Evolutionary conservation across 2,329 filamentous ascomycete genomes (phyloP).

Genomic region (Aspergillus japonicus): DNA sequence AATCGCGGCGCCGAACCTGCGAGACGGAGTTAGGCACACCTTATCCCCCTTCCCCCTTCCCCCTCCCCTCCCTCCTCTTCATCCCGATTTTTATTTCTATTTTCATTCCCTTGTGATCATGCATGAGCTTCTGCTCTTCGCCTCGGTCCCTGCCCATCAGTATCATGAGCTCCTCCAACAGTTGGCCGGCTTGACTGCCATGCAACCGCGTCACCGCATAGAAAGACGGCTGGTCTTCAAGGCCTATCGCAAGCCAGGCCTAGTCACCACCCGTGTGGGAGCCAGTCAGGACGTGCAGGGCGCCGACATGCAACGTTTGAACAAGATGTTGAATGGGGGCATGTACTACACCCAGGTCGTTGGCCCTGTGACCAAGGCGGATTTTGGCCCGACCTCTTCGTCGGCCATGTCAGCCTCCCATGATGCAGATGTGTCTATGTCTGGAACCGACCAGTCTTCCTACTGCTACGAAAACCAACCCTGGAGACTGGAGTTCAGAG

Average conservation of each 20-base stretch:
- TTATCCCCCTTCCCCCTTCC: neutral
- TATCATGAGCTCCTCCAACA: conserved; percentile 62
- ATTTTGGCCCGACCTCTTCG: conserved; percentile 31
- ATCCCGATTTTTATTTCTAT: neutral
- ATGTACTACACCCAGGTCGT: conserved; percentile 57
- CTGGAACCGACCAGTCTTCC: conserved; percentile 23
- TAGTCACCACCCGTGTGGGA: conserved; percentile 40
- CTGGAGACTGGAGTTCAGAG: conserved; percentile 50
- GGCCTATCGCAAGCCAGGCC: conserved; percentile 49
- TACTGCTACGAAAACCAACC: conserved; percentile 40
- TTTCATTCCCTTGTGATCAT: conserved; percentile 45
- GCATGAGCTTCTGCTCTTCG: conserved; percentile 64
- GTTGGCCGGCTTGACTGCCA: conserved; percentile 60
- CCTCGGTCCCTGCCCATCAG: conserved; percentile 56
- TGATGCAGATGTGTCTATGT: conserved; percentile 37
- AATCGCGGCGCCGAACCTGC: neutral
- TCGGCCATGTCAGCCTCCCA: conserved; percentile 1
- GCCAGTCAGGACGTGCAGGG: conserved; percentile 47
- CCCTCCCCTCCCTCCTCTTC: neutral
- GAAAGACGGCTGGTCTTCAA: conserved; percentile 61
- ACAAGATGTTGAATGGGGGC: conserved; percentile 50
- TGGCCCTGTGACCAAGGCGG: conserved; percentile 41
- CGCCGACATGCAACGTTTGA: conserved; percentile 45
- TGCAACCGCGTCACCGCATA: conserved; percentile 56
- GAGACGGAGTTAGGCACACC: neutral